These are phyloP conservation scores for Solanum pennellii DNA, from an alignment of 257 asterid genomes.

Conservation along the genomic window DNA sequence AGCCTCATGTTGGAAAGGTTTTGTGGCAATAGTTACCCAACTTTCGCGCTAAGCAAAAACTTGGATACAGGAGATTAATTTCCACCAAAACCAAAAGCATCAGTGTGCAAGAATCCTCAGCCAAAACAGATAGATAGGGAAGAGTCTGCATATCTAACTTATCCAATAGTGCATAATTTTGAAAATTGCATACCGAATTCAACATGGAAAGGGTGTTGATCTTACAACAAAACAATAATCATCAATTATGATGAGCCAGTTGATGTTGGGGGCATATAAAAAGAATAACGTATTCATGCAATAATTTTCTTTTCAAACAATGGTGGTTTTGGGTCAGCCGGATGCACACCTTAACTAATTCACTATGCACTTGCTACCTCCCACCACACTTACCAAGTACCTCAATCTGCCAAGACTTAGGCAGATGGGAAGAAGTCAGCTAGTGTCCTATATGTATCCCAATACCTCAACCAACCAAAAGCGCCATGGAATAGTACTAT, in stretches of 20 bases:
- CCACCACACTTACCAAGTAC: background rate
- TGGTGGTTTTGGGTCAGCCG: background rate
- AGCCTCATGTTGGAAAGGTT: background rate
- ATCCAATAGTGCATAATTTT: background rate
- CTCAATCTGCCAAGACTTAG: background rate
- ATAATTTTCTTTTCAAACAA: background rate
- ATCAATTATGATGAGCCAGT: background rate
- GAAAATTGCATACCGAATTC: background rate
- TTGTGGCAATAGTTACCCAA: background rate
- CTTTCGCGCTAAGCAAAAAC: background rate
- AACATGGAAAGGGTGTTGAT: background rate
- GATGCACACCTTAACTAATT: background rate
- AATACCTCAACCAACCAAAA: background rate
- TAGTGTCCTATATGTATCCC: background rate
- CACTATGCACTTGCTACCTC: background rate
- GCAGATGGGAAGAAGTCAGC: background rate
- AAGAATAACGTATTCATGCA: background rate
- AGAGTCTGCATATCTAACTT: background rate
- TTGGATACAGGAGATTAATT: background rate
- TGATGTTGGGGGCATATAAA: background rate
- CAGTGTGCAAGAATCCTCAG: background rate
- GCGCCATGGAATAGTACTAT: background rate
- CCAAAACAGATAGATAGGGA: background rate
- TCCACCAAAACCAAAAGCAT: background rate
- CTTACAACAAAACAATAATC: background rate